These are phyloP conservation scores for Chaetomium globosum DNA, from an alignment of 2,329 filamentous ascomycete genomes.

Conservation along the genomic window DNA sequence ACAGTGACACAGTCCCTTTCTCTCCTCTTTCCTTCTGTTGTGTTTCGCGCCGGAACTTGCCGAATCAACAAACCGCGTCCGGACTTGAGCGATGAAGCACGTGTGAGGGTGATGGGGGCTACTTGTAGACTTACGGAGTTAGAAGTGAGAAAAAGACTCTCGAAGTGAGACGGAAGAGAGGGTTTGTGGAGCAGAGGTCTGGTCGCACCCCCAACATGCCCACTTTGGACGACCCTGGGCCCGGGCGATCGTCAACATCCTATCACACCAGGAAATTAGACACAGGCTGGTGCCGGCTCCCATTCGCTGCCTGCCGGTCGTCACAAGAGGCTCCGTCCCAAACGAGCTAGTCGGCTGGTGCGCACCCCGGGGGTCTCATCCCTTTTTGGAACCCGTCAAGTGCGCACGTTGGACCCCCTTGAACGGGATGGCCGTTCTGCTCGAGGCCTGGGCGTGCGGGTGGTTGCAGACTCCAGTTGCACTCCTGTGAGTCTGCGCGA, in stretches of 20 bases:
- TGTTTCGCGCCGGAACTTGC: neutral
- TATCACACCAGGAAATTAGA: slow-evolving; percentile 37
- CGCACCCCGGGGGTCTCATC: slow-evolving; percentile 3
- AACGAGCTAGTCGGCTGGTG: slow-evolving; percentile 24
- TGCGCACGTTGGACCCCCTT: neutral
- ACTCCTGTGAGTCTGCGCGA: neutral
- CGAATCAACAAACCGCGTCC: neutral
- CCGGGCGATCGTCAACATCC: slow-evolving; percentile 33
- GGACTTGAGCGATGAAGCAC: too few relatives aligned
- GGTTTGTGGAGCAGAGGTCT: neutral
- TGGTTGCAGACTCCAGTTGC: slow-evolving; percentile 19
- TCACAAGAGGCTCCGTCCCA: slow-evolving; percentile 33
- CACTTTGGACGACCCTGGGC: slow-evolving; percentile 15
- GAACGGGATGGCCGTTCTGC: slow-evolving; percentile 14
- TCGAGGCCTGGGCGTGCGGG: neutral
- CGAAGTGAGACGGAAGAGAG: neutral
- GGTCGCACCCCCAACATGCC: slow-evolving; percentile 3
- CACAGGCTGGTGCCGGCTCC: slow-evolving; percentile 28
- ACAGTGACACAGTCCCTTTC: neutral
- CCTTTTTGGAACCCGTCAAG: slow-evolving; percentile 18
- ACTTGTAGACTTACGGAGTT: too few relatives aligned
- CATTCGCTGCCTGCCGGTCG: slow-evolving; percentile 31
- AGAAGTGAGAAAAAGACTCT: neutral
- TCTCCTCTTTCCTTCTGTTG: neutral
- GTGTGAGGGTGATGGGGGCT: too few relatives aligned